Conservation (phyloP, 305 asterid genomes). For the Rubia tinctorum region DNA sequence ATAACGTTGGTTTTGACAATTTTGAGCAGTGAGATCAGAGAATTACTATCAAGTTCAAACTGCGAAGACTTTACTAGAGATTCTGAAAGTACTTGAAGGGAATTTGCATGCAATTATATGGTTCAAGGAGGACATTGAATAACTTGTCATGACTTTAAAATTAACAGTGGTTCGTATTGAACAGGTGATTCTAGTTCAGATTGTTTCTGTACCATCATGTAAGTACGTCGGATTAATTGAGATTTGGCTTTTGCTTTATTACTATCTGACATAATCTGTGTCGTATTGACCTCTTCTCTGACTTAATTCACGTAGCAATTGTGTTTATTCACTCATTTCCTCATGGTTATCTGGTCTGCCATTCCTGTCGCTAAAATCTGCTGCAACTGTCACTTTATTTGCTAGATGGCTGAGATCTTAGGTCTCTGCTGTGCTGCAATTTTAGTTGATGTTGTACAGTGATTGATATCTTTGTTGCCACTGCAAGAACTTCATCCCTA, state of each 20-base stretch:
- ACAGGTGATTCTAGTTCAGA: not conserved
- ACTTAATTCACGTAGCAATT: no score
- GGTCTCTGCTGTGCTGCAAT: not conserved
- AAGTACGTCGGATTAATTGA: not conserved
- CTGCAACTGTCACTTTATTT: not conserved
- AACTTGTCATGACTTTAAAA: not conserved
- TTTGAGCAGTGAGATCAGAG: conserved; percentile 42
- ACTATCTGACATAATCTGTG: no score
- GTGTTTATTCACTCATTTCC: not conserved
- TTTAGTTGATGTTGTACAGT: not conserved
- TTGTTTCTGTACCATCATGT: not conserved
- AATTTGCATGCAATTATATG: not conserved
- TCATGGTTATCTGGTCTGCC: not conserved
- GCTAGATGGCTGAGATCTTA: not conserved
- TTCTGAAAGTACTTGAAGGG: conserved; percentile 14
- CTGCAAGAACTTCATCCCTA: not conserved
- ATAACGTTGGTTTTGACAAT: conserved; percentile 38
- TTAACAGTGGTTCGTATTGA: not conserved
- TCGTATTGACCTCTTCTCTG: not conserved
- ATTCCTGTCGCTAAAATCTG: no score
- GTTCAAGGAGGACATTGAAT: not conserved
- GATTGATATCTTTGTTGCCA: not conserved
- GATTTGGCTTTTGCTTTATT: not conserved
- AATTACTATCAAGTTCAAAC: conserved; percentile 19
- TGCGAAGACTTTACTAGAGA: conserved; percentile 28